These are phyloP conservation scores for Mucor lusitanicus DNA, from an alignment of 371 early-diverging fungal species.

Conservation along the genomic window DNA sequence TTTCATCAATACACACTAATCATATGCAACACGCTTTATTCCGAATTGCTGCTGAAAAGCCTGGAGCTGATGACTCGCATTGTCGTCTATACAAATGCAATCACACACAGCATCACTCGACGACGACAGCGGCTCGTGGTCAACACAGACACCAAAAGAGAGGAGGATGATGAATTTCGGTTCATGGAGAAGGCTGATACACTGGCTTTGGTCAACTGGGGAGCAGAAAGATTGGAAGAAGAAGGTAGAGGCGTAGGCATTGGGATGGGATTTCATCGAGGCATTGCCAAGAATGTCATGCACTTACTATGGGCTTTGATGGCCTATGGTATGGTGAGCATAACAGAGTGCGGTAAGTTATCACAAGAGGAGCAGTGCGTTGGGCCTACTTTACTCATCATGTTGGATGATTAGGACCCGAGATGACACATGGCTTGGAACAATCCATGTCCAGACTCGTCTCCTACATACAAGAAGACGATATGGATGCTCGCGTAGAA, in stretches of 20 bases:
- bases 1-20: slow-evolving; percentile 44
- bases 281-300: slow-evolving; percentile 48
- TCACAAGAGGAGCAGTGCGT: not conserved
- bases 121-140: slow-evolving; percentile 7
- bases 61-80: slow-evolving; percentile 37
- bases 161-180: slow-evolving; percentile 9
- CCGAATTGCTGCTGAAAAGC: slow-evolving; percentile 36
- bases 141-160: not conserved
- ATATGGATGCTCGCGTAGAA: slow-evolving; percentile 28
- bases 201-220: slow-evolving; percentile 36
- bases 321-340: slow-evolving; percentile 32
- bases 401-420: slow-evolving; percentile 20
- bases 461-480: slow-evolving; percentile 47
- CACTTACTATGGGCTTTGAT: slow-evolving; percentile 46
- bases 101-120: slow-evolving; percentile 30
- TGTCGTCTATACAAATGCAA: slow-evolving; percentile 41
- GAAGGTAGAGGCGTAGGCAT: slow-evolving; percentile 46
- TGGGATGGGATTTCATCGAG: slow-evolving; percentile 47
- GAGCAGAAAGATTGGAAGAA: slow-evolving; percentile 45
- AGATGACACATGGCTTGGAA: slow-evolving; percentile 29
- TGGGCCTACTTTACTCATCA: no score
- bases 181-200: slow-evolving; percentile 36
- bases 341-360: slow-evolving; percentile 39
- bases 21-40: slow-evolving; percentile 41
- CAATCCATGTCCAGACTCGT: slow-evolving; percentile 43